A percentile compares a stretch with the other conserved stretches of the same genome.
Conservation (phyloP, 2,329 filamentous ascomycete genomes). For the Aspergillus unguis region DNA sequence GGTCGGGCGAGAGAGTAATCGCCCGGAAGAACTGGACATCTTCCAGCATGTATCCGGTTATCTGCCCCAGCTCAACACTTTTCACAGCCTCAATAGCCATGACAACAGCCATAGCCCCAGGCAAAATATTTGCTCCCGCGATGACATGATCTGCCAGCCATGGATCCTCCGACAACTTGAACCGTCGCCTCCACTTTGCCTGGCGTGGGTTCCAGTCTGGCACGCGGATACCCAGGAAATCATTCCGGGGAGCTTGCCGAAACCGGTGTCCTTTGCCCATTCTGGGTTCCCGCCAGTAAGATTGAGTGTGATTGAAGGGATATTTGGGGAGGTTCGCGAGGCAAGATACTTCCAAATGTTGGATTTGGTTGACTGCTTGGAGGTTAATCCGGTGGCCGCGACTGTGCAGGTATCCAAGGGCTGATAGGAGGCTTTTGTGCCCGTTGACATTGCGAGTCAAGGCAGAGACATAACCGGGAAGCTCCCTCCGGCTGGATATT, state of each 20-base stretch:
- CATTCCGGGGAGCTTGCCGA: constrained; percentile 7
- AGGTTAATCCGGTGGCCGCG: not conserved
- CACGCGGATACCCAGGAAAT: constrained; percentile 6
- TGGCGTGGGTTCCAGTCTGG: not conserved
- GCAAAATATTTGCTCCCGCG: not conserved
- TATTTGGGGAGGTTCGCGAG: constrained; percentile 6
- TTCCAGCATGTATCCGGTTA: not conserved
- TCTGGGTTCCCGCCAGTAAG: constrained; percentile 9
- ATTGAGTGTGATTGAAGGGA: constrained; percentile 2
- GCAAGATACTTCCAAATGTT: not conserved
- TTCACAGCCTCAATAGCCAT: not conserved
- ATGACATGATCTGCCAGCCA: not conserved
- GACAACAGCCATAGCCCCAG: not conserved
- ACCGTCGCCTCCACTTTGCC: not conserved
- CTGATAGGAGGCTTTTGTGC: not conserved
- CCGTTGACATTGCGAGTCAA: constrained; percentile 12
- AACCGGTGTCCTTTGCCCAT: constrained; percentile 5
- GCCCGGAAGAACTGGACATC: not conserved
- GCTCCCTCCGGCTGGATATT: not conserved
- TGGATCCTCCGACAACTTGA: not conserved
- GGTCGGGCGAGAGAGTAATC: not conserved
- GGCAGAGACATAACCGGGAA: not conserved
- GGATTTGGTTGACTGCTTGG: not conserved
- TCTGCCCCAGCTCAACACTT: not conserved
- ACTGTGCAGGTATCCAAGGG: not conserved